Evolutionary conservation across 495 filamentous ascomycete genomes (phyloP).

Genomic region (Lasiosphaeria miniovina): DNA sequence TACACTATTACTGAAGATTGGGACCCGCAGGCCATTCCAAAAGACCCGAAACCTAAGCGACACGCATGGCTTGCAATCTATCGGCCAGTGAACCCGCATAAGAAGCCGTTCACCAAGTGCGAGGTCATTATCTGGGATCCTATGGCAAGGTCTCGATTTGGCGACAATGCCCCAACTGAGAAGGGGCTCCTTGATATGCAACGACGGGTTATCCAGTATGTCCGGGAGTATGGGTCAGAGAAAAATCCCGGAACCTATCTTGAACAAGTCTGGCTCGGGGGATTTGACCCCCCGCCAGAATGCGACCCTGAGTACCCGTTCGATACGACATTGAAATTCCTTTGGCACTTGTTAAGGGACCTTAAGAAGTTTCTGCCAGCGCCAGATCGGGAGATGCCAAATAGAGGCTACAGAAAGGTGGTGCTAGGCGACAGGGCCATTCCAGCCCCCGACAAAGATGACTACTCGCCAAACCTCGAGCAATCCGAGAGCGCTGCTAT

Average conservation of each 20-base stretch:
- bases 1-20: slow-evolving; percentile 42
- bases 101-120: slow-evolving; percentile 13
- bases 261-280: slow-evolving; percentile 40
- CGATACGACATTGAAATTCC: slow-evolving; percentile 24
- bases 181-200: slow-evolving; percentile 40
- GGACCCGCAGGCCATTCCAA: slow-evolving; percentile 24
- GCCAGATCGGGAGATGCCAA: slow-evolving; percentile 17
- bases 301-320: slow-evolving; percentile 18
- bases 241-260: slow-evolving; percentile 28
- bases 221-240: slow-evolving; percentile 19
- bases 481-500: slow-evolving; percentile 6
- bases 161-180: slow-evolving; percentile 5
- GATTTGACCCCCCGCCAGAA: slow-evolving; percentile 19
- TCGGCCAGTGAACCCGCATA: slow-evolving; percentile 35
- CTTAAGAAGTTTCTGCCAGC: slow-evolving; percentile 31
- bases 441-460: neutral
- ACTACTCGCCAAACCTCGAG: neutral
- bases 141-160: slow-evolving; percentile 20
- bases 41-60: slow-evolving; percentile 8
- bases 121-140: slow-evolving; percentile 51
- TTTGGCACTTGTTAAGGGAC: slow-evolving; percentile 23
- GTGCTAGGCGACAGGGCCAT: neutral
- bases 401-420: slow-evolving; percentile 23
- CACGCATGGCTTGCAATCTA: slow-evolving; percentile 44
- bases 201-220: slow-evolving; percentile 32